Conservation (phyloP, 164 flowering plant species). For the Vitis labrusca region DNA sequence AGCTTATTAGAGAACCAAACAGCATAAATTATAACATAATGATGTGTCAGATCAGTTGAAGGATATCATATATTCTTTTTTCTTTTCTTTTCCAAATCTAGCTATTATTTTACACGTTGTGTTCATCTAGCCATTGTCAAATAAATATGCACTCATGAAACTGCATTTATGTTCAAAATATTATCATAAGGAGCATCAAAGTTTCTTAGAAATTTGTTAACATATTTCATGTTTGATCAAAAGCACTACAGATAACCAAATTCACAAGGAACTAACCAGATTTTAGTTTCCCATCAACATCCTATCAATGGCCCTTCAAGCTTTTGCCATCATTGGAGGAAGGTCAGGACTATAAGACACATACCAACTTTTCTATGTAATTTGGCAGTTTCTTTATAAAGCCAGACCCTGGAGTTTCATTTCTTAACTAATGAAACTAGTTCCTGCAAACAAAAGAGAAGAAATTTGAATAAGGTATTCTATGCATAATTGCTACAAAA, state of each 20-base stretch:
- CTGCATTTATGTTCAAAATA: background rate
- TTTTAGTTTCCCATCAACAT: slow-evolving; percentile 72
- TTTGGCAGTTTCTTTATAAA: slow-evolving; percentile 64
- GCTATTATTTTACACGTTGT: background rate
- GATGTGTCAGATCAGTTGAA: too few species aligned
- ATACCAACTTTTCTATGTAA: slow-evolving; percentile 56
- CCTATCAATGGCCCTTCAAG: slow-evolving; percentile 81
- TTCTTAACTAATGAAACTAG: slow-evolving; percentile 62
- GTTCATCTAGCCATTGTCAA: background rate
- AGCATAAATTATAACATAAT: too few species aligned
- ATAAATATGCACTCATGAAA: too few species aligned
- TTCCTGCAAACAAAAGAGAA: slow-evolving; percentile 44
- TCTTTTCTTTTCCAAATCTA: background rate
- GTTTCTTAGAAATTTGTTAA: background rate
- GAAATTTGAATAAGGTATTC: too few species aligned
- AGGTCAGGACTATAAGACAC: slow-evolving; percentile 56
- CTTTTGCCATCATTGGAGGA: slow-evolving; percentile 78
- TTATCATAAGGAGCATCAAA: too few species aligned
- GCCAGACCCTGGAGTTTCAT: slow-evolving; percentile 67
- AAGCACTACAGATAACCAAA: background rate
- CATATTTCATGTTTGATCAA: background rate
- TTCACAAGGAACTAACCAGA: slow-evolving; percentile 46
- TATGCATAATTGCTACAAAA: too few species aligned
- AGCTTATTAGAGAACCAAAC: too few species aligned
- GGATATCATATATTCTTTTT: too few species aligned